Evolutionary conservation across 1,284 basidiomycete species (phyloP), one percentile per base, ranked within the genome.

Genomic region (Leccinum huronense): DNA sequence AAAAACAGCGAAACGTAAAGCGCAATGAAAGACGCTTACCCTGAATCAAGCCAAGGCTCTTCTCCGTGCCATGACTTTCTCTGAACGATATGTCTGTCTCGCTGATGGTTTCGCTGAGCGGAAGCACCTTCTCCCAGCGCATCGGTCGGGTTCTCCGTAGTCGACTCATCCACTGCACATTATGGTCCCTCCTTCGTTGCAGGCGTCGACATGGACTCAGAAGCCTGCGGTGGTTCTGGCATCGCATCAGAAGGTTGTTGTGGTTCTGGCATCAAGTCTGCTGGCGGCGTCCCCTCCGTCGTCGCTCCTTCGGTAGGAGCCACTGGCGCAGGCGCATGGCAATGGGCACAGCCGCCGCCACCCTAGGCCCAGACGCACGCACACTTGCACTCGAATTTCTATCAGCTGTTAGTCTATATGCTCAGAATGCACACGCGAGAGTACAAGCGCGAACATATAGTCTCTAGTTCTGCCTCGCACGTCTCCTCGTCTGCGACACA

Each of bases 21-120:
- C 10, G 33, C 3, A 62, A 53, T 9, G 38, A 66, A 27, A 57
- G 27, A 63, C 13, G 73, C 84, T 68, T 70, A 91, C 93, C 92
- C 72, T 92, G 91, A 8, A 91, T 72, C 31, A 95, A 75, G 11
- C 88, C 84, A n/a, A 95, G 86, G 68, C 80, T 91, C 76, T 93
- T 94, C 70, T 91, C 88, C 56, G 80, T 74, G 65, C 90, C 88
- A 40, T 80, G 73, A 60, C 71, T 75, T 63, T 81, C 82, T 33
- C 78, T 79, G 57, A 80, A 77, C 4, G 69, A 65, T 45, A 79
- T 76, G 23, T 87, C 86, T 11, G 84, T 83, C 67, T 91, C 89
- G 55, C 85, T 88, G 64, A 93, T 76, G 72, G 90, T 94, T 11
- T 87, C 80, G 63, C 85, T 89, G 36, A 95, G 80, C 1, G 93